Base-by-base conservation (phyloP, 2,329 filamentous ascomycete species). In the Raffaelea arxii region DNA sequence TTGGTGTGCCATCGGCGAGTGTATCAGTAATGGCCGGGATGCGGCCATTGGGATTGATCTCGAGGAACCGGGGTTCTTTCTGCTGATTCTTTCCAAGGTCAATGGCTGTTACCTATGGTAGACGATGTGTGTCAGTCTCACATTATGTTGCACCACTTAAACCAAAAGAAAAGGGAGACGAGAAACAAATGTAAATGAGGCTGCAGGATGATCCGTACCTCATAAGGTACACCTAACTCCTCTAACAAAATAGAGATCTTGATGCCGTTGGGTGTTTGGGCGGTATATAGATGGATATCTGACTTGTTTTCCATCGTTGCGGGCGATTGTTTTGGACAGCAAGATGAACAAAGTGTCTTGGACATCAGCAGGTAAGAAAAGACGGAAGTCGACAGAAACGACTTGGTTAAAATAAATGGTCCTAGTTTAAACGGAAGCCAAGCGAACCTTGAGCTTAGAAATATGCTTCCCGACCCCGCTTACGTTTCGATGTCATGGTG, bases 31-130 rank as follows among this genome's bases (percentile, higher is more conserved):
- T 58, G 48, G 89, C 89, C 4, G 89, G 90, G 56, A 95, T 94
- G 54, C 89, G 84, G 53, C 89, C 89, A 62, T 95, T 95, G 53
- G 89, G 89, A 66, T 95, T 95, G 67, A 95, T 94, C 44, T 82
- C 80, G 24, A 94, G 75, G 66, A 91, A 96, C 87, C 86, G 94
- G 16, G 78, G 78, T 63, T 91, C 69, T 61, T 66, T 94, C 58
- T 94, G 87, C n/a, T 70, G 75, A 61, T 88, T 85, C 52, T 85
- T 84, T 52, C 63, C 68, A 49, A 94, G 75, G n/a, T 84, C 74
- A 57, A 94, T 80, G 38, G 75, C 71, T 44, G 82, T 75, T 38
- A 67, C 61, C 69, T 72, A 41, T 12, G 6, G 14, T 18, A 23
- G n/a, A n/a, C n/a, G n/a, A n/a, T n/a, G n/a, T n/a, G n/a, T n/a